Conservation (phyloP, 2,329 filamentous ascomycete species). For the Cadophora sp. region DNA sequence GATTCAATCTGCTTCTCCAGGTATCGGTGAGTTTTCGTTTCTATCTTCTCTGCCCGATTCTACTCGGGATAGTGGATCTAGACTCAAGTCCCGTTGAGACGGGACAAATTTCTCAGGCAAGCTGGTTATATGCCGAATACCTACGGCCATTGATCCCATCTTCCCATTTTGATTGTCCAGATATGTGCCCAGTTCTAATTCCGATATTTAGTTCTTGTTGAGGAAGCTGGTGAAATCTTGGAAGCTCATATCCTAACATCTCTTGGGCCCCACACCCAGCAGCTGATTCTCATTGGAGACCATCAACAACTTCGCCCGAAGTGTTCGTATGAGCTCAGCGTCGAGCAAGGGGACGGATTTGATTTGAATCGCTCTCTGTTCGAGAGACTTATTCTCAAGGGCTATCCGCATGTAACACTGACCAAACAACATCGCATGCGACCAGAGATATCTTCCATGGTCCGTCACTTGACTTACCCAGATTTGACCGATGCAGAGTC, state of each 20-base stretch:
- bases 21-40: slow-evolving; percentile 48
- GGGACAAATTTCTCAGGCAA: too few relatives aligned
- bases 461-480: slow-evolving; percentile 66
- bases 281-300: slow-evolving; percentile 75
- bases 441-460: slow-evolving; percentile 68
- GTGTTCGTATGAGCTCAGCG: slow-evolving; percentile 63
- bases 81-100: not conserved
- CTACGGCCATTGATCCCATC: not conserved
- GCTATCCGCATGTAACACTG: slow-evolving; percentile 60
- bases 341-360: slow-evolving; percentile 70
- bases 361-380: slow-evolving; percentile 74
- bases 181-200: not conserved
- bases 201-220: slow-evolving; percentile 56
- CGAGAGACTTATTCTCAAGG: slow-evolving; percentile 67
- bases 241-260: slow-evolving; percentile 72
- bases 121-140: too few relatives aligned
- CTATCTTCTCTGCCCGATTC: not conserved
- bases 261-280: slow-evolving; percentile 60
- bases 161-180: not conserved
- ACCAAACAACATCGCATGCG: slow-evolving; percentile 71
- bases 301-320: slow-evolving; percentile 77
- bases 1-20: slow-evolving; percentile 61
- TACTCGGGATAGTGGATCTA: too few relatives aligned
- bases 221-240: slow-evolving; percentile 77
- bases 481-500: slow-evolving; percentile 61